Evolutionary conservation across 139 green algal species (phyloP).

Genomic region (Chlamydomonas eustigma): DNA sequence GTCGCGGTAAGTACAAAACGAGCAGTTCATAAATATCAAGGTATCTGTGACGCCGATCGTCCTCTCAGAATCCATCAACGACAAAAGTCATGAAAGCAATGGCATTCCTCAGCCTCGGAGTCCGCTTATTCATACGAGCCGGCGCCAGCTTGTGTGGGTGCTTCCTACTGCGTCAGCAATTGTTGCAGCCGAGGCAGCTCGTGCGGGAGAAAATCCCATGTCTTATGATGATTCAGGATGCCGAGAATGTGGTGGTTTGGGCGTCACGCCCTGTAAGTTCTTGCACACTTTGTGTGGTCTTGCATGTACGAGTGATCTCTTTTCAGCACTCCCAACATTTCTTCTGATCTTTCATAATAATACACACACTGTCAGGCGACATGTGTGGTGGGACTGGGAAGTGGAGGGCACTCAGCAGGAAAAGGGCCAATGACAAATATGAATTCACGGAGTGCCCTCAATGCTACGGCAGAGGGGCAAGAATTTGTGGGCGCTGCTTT

Average conservation of each 20-base stretch:
- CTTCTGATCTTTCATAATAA: too few species aligned
- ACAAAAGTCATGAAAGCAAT: too few species aligned
- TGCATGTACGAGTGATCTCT: too few species aligned
- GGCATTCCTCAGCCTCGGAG: not conserved
- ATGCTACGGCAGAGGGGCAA: constrained; percentile 87
- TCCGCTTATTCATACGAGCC: constrained; percentile 37
- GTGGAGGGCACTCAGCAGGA: constrained; percentile 91
- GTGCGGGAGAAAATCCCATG: not conserved
- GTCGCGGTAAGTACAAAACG: too few species aligned
- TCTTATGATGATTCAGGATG: constrained; percentile 33
- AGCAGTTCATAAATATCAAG: too few species aligned
- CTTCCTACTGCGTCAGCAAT: constrained; percentile 26
- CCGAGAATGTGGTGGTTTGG: constrained; percentile 76
- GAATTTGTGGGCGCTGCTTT: constrained; percentile 94
- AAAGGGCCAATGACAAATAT: constrained; percentile 92
- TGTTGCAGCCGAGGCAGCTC: not conserved
- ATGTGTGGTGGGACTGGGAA: constrained; percentile 98
- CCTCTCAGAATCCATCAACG: too few species aligned
- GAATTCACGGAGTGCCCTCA: constrained; percentile 97
- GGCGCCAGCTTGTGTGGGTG: constrained; percentile 37
- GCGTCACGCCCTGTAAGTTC: constrained; percentile 67
- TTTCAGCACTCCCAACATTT: too few species aligned
- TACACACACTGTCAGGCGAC: too few species aligned
- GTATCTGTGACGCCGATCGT: too few species aligned
- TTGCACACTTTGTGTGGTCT: too few species aligned